Base-by-base conservation (phyloP, 2,329 filamentous ascomycete genomes). In the Penicillium polonicum region DNA sequence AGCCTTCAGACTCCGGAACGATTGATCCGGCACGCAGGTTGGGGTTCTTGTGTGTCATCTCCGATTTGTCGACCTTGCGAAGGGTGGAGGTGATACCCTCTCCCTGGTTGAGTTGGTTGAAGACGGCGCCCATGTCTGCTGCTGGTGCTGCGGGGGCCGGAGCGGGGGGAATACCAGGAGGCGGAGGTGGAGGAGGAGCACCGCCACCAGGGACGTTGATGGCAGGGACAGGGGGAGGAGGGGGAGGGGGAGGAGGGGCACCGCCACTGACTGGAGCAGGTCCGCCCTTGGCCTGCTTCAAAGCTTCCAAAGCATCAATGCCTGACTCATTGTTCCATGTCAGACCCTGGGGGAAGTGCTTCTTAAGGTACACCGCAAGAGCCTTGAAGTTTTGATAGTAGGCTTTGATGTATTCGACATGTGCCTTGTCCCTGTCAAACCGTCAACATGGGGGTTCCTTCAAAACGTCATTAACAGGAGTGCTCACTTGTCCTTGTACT, bases 31-130 rank as follows among this genome's bases (percentile, higher is more conserved):
- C 84, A 61, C 94, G 88, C 57, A 99, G 81, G 10, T 87, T 85
- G 15, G 94, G 94, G 77, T 99, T 99, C 81, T 97, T 97, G 79
- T 99, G 94, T 59, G 94, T 99, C 93, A 97, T 97, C 75, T 97
- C 83, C 53, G 90, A 94, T 72, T 88, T 89, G 78, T 97, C 93
- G 49, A 99, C 94, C 80, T 97, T 99, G 65, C 90, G 89, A 36
- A 99, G 82, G 33, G 90, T 88, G 64, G 90, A 87, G 4, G 94
- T 99, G 59, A 99, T 90, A n/a, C 85, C 82, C 59, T 90, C 86
- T 57, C 94, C 94, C 73, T 89, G 88, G 78, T 97, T 97, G 52
- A 99, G 80, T 65, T 97, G 89, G 41, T 88, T 88, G 74, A 99
- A 99, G 3, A 99, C 92, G 25, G 93, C 92, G 23, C 87, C 86